phyloP scores from a whole-genome alignment of 2,329 filamentous ascomycete species.

The Sclerotinia trifoliorum region DNA sequence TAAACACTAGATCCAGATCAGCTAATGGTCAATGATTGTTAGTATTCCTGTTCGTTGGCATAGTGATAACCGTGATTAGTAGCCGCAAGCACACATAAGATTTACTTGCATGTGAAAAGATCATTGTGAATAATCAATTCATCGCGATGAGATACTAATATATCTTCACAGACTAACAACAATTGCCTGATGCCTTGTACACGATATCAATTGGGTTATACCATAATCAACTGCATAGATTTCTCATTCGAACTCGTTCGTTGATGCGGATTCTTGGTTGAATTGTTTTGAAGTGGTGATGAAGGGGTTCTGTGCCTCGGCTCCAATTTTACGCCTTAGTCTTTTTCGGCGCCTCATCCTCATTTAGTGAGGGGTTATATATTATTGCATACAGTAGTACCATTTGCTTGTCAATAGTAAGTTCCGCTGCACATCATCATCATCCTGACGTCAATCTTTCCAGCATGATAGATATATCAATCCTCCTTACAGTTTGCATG shows the following conservation, averaged over 20 bases:
- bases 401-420: not conserved
- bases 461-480: not conserved
- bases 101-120: conserved; percentile 1
- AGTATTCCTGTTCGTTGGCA: conserved; percentile 13
- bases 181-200: not conserved
- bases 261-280: not conserved
- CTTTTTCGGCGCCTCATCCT: not conserved
- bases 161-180: not conserved
- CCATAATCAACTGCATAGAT: not conserved
- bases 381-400: not conserved
- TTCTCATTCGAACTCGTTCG: not conserved
- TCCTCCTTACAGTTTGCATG: not conserved
- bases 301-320: conserved; percentile 4
- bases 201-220: not conserved
- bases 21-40: conserved; percentile 4
- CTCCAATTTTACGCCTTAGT: not conserved
- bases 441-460: not conserved
- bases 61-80: conserved; percentile 14
- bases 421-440: not conserved
- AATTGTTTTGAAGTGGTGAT: not conserved
- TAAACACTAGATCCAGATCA: conserved; percentile 21
- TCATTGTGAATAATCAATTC: not conserved
- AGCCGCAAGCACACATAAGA: not conserved
- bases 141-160: not conserved
- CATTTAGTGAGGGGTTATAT: not conserved